Evolutionary conservation across 495 filamentous ascomycete genomes (phyloP).

Genomic region (Thozetella sp.): DNA sequence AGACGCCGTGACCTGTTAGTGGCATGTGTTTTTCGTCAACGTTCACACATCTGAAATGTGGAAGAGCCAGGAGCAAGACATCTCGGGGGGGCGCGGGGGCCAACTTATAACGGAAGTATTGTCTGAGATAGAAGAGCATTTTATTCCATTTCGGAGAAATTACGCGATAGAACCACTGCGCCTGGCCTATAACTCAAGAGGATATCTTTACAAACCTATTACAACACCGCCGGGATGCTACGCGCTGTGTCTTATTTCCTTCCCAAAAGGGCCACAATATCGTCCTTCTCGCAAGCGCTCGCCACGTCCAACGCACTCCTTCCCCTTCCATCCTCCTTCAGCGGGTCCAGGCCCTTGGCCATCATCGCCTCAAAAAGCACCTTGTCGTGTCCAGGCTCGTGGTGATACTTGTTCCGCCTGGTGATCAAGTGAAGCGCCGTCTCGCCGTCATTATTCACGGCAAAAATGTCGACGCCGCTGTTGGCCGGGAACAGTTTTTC

Average conservation of each 20-base stretch:
- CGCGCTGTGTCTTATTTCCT: conserved; percentile 3
- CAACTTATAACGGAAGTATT: no score
- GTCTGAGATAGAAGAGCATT: no score
- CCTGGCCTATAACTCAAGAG: no score
- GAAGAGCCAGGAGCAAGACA: no score
- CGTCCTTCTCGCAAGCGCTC: conserved; percentile 30
- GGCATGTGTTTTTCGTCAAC: no score
- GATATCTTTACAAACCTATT: no score
- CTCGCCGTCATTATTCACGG: conserved; percentile 22
- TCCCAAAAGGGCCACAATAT: conserved; percentile 32
- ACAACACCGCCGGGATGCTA: no score
- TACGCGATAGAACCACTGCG: no score
- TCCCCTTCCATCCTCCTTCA: conserved; percentile 26
- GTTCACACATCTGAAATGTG: no score
- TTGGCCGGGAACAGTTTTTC: conserved; percentile 1
- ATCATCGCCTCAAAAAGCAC: conserved; percentile 23
- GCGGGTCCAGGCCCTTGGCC: conserved; percentile 31
- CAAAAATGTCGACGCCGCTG: conserved; percentile 24
- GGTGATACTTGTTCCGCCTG: conserved; percentile 8
- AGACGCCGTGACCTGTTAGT: no score
- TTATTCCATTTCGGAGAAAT: no score
- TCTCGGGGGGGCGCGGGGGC: no score
- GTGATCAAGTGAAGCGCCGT: conserved; percentile 32
- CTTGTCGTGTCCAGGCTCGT: conserved; percentile 5
- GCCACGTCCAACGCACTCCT: conserved; percentile 35